Conservation (phyloP, 116 monocot species). For the Phalaenopsis hybrid region DNA sequence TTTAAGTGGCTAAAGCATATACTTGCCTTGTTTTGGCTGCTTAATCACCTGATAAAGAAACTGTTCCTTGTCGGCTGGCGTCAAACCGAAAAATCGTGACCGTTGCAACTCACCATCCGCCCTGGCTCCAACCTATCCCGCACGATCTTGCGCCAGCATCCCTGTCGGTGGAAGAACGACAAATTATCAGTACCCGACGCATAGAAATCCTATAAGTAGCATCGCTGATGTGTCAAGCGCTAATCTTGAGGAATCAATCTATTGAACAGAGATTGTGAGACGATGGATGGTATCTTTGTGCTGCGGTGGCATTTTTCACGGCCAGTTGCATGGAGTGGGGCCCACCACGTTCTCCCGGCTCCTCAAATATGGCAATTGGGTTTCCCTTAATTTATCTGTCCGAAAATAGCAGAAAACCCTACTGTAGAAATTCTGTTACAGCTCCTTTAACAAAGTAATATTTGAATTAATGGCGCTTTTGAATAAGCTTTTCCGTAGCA, state of each 20-base stretch:
- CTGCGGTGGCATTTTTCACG: background rate
- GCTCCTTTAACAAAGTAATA: no score
- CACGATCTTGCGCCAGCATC: background rate
- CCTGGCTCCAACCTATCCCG: constrained; percentile 5
- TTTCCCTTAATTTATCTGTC: background rate
- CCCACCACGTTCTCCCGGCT: background rate
- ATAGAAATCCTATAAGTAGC: background rate
- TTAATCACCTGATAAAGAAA: background rate
- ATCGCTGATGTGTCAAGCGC: background rate
- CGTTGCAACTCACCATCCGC: background rate
- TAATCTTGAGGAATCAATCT: background rate
- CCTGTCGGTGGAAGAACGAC: background rate
- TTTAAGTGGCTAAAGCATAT: background rate
- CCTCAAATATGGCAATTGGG: background rate
- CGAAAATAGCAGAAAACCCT: no score
- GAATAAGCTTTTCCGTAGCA: no score
- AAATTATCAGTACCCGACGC: background rate
- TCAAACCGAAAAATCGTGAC: background rate
- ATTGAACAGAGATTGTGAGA: background rate
- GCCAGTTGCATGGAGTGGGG: background rate
- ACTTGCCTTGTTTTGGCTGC: background rate
- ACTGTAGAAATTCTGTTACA: no score
- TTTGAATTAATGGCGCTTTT: no score
- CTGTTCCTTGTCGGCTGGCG: background rate
- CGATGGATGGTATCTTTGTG: background rate